Base-by-base conservation (phyloP, 371 early-diverging fungal species). In the Conidiobolus incongruus region DNA sequence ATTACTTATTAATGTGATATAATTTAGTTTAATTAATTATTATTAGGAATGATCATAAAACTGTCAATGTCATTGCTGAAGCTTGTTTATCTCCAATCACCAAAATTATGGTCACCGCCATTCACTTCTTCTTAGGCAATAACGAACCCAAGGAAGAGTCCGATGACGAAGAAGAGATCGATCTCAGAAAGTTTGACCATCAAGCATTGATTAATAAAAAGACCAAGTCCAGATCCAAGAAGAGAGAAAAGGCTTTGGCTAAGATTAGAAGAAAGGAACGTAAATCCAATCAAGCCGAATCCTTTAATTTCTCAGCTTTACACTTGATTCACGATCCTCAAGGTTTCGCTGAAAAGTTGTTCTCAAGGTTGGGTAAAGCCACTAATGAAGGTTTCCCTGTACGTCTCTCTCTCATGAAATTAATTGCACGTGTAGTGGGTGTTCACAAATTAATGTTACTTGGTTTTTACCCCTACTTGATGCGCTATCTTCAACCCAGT, bases 41-140 rank as follows among this genome's bases (percentile, higher is more conserved):
- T n/a, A n/a, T n/a, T n/a, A n/a, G n/a, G n/a, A 83, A 91, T 47
- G 96, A 94, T 59, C 76, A 77, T 24, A 93, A 94, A 60, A 93
- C 95, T 5, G 91, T 90, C 52, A 94, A 94, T 61, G 84, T 94
- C 20, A 81, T 96, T 57, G 87, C 89, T 5, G 83, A 89, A 56
- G 94, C 91, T 10, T 88, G 89, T 58, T 86, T 92, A 46, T 88
- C 87, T 26, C 77, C 80, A 15, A 66, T 75, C 22, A 66, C 80
- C 50, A 93, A 92, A 57, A 68, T 96, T 26, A 72, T 79, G 42
- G 78, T 85, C 7, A 82, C 89, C 2, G 94, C 91, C 2, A 56
- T 91, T 15, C 76, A 87, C 44, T 96, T 96, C 55, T 94, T 94
- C 53, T 65, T 93, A 52, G 83, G 79, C 31, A 63, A 65, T 31